Conservation (phyloP, 352 stramenopile genomes). For the Thraustochytrium striatum region DNA sequence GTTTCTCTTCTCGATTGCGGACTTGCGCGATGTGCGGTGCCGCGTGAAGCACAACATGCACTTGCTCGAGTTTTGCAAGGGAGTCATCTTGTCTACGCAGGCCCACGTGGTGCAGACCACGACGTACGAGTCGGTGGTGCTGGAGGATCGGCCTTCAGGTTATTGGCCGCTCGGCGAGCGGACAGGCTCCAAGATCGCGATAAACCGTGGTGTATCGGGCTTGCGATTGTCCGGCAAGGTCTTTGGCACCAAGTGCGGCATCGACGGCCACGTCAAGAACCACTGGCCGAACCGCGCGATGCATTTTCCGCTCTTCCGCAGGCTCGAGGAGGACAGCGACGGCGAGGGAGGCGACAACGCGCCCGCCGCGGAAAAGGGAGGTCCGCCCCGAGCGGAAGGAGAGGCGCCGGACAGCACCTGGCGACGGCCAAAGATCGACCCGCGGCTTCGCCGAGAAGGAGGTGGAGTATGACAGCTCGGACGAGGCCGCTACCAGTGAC, state of each 20-base stretch:
- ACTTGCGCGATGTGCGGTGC: constrained; percentile 61
- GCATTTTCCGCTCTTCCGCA: constrained; percentile 52
- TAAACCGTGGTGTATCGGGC: constrained; percentile 63
- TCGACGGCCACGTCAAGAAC: constrained; percentile 69
- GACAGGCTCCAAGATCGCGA: constrained; percentile 63
- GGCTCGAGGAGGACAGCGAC: constrained; percentile 1
- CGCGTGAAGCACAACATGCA: constrained; percentile 75
- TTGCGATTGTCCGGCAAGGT: constrained; percentile 46
- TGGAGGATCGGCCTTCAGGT: constrained; percentile 64
- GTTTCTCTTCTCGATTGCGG: constrained; percentile 71
- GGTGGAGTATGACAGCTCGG: background rate
- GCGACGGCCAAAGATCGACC: background rate
- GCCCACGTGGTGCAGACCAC: constrained; percentile 69
- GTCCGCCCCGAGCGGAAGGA: background rate
- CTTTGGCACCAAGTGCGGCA: constrained; percentile 66
- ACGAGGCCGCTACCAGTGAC: too few relatives aligned
- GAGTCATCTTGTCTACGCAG: constrained; percentile 70
- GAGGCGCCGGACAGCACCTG: background rate
- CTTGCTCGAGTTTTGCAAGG: constrained; percentile 77
- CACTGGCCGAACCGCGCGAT: constrained; percentile 71
- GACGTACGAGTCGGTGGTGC: constrained; percentile 71
- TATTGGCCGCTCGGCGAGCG: constrained; percentile 81
- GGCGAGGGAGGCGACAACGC: background rate
- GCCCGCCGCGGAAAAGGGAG: background rate
- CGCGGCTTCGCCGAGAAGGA: background rate